Evolutionary conservation across 345 rosid genomes (phyloP).

Genomic region (Eucalyptus erythrocorys): DNA sequence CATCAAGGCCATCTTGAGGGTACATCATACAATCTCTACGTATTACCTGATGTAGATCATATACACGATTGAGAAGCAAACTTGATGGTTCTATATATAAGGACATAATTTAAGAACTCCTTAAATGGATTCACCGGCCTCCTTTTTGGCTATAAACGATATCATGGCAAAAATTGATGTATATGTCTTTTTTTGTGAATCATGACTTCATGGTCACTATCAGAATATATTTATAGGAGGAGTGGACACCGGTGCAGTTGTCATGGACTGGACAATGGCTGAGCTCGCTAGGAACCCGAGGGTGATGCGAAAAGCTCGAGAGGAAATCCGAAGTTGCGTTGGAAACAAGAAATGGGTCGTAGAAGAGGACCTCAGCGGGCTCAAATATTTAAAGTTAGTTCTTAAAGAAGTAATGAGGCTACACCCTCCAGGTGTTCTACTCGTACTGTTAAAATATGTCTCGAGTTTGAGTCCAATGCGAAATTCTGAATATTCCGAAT

Average conservation of each 20-base stretch:
- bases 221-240: slow-evolving; percentile 29
- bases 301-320: slow-evolving; percentile 17
- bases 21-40: too few species aligned
- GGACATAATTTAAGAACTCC: too few species aligned
- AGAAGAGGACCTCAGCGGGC: not conserved
- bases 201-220: not conserved
- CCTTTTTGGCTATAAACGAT: not conserved
- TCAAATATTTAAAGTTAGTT: not conserved
- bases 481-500: too few species aligned
- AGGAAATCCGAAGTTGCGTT: too few species aligned
- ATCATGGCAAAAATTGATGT: not conserved
- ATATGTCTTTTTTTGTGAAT: too few species aligned
- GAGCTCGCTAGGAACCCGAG: slow-evolving; percentile 24
- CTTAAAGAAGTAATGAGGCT: not conserved
- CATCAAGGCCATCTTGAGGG: not conserved
- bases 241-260: slow-evolving; percentile 3
- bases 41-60: too few species aligned
- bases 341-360: not conserved
- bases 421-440: not conserved
- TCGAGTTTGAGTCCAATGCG: too few species aligned
- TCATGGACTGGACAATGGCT: slow-evolving; percentile 35
- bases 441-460: too few species aligned
- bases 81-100: too few species aligned
- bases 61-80: too few species aligned
- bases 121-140: too few species aligned